Percentiles rank a stretch among this genome's conserved stretches.
Conservation (phyloP, 1,284 basidiomycete species). For the Rhodofomes roseus region DNA sequence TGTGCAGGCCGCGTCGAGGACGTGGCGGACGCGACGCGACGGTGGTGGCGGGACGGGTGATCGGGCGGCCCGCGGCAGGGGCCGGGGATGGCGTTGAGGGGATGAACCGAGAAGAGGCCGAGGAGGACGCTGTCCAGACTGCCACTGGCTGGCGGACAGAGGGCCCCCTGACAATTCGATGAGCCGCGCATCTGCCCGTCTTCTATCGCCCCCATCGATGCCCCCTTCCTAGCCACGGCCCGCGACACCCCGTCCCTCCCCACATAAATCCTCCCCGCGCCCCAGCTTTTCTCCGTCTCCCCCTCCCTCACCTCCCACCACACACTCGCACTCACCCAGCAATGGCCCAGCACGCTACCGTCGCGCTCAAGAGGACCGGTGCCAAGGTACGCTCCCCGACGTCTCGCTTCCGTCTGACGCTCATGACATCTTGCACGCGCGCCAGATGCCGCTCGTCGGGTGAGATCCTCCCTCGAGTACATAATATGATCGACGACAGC, state of each 20-base stretch:
- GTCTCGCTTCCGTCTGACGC: constrained; percentile 5
- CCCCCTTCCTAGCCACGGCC: constrained; percentile 1
- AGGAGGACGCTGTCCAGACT: not conserved
- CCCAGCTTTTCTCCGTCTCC: constrained; percentile 2
- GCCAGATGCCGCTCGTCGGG: constrained; percentile 61
- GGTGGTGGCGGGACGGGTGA: not conserved
- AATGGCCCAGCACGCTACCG: constrained; percentile 38
- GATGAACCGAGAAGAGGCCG: constrained; percentile 4
- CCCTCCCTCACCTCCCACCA: constrained; percentile 6
- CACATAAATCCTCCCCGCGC: not conserved
- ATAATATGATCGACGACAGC: constrained; percentile 4
- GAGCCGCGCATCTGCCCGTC: not conserved
- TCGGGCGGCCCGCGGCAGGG: not conserved
- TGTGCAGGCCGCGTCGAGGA: not conserved
- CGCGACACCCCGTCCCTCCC: not conserved
- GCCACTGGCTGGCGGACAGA: not conserved
- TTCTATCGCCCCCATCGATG: constrained; percentile 2
- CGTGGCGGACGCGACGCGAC: not conserved
- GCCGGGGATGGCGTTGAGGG: not conserved
- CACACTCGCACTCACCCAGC: constrained; percentile 13
- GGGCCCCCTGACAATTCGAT: not conserved
- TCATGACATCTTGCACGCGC: constrained; percentile 1
- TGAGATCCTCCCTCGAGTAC: constrained; percentile 27
- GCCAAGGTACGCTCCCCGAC: constrained; percentile 42
- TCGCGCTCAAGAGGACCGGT: constrained; percentile 56